Percentiles rank a stretch among this genome's conserved stretches.
phyloP scores from a whole-genome alignment of 345 rosid genomes.

The Hibiscus trionum region DNA sequence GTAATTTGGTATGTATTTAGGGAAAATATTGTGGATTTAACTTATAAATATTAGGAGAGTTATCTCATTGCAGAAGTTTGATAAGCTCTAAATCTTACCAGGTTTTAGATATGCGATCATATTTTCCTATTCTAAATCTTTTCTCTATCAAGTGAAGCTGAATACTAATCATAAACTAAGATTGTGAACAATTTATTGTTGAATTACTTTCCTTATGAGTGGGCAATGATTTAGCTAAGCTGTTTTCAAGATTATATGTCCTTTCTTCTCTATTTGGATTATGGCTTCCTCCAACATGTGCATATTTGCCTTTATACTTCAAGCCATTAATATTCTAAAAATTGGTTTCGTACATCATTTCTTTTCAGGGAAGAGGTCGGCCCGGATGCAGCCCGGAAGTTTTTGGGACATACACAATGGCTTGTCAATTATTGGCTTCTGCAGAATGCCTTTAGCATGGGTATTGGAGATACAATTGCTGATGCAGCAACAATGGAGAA shows the following conservation, averaged over 20 bases:
- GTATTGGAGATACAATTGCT: constrained; percentile 98
- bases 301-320: background rate
- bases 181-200: background rate
- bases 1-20: constrained; percentile 66
- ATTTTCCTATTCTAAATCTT: background rate
- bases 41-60: background rate
- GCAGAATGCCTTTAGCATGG: constrained; percentile 91
- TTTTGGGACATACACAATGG: constrained; percentile 99
- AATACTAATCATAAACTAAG: background rate
- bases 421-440: constrained; percentile 98
- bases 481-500: constrained; percentile 91
- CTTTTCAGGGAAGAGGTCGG: constrained; percentile 93
- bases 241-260: background rate
- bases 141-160: background rate
- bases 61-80: background rate
- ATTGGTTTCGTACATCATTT: background rate
- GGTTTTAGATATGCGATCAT: background rate
- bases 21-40: background rate
- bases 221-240: background rate
- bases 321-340: background rate
- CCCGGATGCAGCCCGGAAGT: constrained; percentile 98
- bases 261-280: background rate
- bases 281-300: background rate
- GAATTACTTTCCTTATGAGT: background rate
- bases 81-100: background rate